Conservation (phyloP, 202 grass and related monocot genomes). For the Zoysia matrella region DNA sequence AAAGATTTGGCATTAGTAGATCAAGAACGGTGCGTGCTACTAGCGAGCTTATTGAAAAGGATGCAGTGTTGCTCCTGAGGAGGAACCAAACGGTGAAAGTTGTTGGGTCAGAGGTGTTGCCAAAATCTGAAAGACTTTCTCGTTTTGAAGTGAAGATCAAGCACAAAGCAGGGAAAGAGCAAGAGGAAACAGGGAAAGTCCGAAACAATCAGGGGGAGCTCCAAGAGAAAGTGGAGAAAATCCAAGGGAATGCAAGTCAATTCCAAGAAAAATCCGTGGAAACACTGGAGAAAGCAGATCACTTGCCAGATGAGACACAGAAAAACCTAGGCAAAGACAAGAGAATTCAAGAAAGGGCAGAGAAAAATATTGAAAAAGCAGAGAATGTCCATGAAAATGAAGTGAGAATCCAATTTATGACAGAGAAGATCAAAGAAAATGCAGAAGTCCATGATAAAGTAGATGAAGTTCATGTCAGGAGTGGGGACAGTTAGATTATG, state of each 20-base stretch:
- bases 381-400: conserved; percentile 20
- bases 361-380: conserved; percentile 8
- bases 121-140: conserved; percentile 39
- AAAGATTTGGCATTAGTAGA: conserved; percentile 49
- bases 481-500: conserved; percentile 26
- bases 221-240: conserved; percentile 24
- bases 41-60: conserved; percentile 52
- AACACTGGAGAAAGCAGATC: neutral
- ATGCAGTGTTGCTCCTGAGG: conserved; percentile 45
- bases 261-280: neutral
- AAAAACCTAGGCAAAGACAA: neutral
- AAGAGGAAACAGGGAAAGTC: conserved; percentile 31
- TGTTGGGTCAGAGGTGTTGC: conserved; percentile 40
- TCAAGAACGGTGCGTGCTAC: conserved; percentile 49
- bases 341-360: conserved; percentile 29
- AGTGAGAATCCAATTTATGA: conserved; percentile 10
- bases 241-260: conserved; percentile 14
- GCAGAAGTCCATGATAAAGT: conserved; percentile 13
- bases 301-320: conserved; percentile 5
- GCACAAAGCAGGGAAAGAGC: conserved; percentile 16
- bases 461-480: conserved; percentile 37
- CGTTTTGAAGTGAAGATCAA: conserved; percentile 48
- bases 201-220: neutral
- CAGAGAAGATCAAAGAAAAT: conserved; percentile 31
- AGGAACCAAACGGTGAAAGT: conserved; percentile 61